These are phyloP conservation scores for Trichoderma asperelloides DNA, from an alignment of 495 filamentous ascomycete genomes.

Conservation along the genomic window DNA sequence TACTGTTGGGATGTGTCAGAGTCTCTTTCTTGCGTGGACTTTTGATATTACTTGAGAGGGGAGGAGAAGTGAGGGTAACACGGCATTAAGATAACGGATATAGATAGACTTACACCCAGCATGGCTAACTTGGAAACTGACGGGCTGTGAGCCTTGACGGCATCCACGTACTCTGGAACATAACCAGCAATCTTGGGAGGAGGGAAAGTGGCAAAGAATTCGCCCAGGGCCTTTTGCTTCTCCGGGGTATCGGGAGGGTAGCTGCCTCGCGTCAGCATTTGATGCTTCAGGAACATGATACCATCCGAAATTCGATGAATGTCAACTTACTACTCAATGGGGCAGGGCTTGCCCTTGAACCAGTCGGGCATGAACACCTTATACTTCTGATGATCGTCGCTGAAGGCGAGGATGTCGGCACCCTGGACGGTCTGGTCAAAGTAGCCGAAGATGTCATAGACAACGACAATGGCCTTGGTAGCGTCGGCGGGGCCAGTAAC, in stretches of 20 bases:
- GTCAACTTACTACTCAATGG: constrained; percentile 40
- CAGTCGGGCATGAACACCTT: constrained; percentile 63
- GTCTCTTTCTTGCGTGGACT: too few species aligned
- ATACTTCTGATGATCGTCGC: constrained; percentile 45
- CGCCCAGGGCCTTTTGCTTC: constrained; percentile 63
- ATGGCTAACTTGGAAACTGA: constrained; percentile 71
- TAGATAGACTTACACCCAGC: constrained; percentile 50
- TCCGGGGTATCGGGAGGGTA: constrained; percentile 76
- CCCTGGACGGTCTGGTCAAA: constrained; percentile 62
- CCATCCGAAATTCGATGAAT: neutral
- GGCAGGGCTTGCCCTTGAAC: constrained; percentile 50
- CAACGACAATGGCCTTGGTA: constrained; percentile 49
- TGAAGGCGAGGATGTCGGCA: constrained; percentile 58
- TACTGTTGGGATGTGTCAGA: constrained; percentile 26
- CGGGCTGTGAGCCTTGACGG: constrained; percentile 44
- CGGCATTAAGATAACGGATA: neutral
- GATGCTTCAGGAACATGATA: neutral
- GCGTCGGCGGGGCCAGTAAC: constrained; percentile 51
- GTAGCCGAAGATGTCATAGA: constrained; percentile 69
- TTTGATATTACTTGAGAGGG: neutral
- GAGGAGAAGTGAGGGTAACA: neutral
- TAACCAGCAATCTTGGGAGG: constrained; percentile 53
- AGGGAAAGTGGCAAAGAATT: constrained; percentile 65
- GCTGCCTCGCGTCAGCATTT: constrained; percentile 16
- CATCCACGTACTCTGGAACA: constrained; percentile 54